A percentile compares a stretch with the other conserved stretches of the same genome.
Evolutionary conservation across 768 basidiomycete genomes (phyloP).

Genomic region (Tulasnella sp.): DNA sequence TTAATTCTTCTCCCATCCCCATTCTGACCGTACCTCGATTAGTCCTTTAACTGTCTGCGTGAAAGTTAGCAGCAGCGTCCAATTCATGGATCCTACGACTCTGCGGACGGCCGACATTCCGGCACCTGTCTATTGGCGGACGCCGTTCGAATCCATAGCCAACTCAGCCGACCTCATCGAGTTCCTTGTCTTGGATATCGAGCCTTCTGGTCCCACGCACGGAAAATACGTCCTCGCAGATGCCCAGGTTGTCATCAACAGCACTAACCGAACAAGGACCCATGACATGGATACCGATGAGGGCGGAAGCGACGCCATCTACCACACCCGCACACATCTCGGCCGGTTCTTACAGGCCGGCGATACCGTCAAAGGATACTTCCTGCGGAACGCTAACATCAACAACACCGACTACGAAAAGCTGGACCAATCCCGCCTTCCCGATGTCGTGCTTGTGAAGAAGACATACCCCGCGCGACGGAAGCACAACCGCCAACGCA

Average conservation of each 20-base stretch:
- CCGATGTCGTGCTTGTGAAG: constrained; percentile 89
- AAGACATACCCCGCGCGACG: constrained; percentile 92
- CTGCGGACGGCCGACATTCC: constrained; percentile 79
- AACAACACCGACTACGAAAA: constrained; percentile 83
- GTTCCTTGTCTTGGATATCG: constrained; percentile 92
- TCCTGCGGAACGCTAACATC: constrained; percentile 84
- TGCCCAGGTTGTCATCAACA: constrained; percentile 83
- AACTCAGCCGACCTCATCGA: constrained; percentile 82
- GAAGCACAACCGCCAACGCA: constrained; percentile 81
- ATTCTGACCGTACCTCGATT: constrained; percentile 16
- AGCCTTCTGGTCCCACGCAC: constrained; percentile 65
- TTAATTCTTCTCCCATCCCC: background rate
- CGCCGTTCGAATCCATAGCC: constrained; percentile 81
- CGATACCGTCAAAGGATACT: constrained; percentile 88
- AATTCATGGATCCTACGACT: constrained; percentile 85
- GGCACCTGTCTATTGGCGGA: constrained; percentile 82
- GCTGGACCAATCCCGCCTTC: constrained; percentile 60
- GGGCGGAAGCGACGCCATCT: constrained; percentile 69
- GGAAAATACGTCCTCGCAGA: constrained; percentile 83
- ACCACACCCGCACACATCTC: constrained; percentile 94
- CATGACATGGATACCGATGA: constrained; percentile 53
- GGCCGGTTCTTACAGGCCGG: constrained; percentile 92
- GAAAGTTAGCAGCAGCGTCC: constrained; percentile 87
- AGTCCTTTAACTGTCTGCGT: constrained; percentile 79
- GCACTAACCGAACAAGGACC: constrained; percentile 56